phyloP scores from a whole-genome alignment of 805 yeast species.

The Hanseniaspora valbyensis region DNA sequence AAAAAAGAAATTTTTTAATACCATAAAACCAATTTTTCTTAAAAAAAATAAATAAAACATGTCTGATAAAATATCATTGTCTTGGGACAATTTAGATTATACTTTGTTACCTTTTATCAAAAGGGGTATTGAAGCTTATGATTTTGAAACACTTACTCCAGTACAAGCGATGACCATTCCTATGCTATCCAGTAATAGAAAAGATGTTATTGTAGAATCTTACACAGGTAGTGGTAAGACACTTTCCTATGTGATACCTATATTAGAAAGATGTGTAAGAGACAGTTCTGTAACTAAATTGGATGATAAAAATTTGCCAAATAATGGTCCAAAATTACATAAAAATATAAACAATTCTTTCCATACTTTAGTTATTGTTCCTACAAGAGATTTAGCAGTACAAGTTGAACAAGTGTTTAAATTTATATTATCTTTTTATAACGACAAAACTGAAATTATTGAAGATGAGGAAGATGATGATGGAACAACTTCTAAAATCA shows the following conservation, averaged over 20 bases:
- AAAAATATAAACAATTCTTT: slow-evolving; percentile 50
- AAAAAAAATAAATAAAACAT: slow-evolving; percentile 14
- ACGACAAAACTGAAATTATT: slow-evolving; percentile 22
- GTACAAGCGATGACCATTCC: slow-evolving; percentile 96
- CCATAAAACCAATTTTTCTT: too few relatives aligned
- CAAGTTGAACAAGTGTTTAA: slow-evolving; percentile 63
- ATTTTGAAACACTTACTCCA: slow-evolving; percentile 80
- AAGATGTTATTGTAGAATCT: slow-evolving; percentile 90
- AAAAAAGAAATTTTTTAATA: too few relatives aligned
- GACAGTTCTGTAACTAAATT: slow-evolving; percentile 16
- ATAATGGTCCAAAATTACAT: slow-evolving; percentile 24
- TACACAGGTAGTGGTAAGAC: slow-evolving; percentile 99
- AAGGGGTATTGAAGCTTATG: slow-evolving; percentile 59
- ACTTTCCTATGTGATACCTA: slow-evolving; percentile 75
- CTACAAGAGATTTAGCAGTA: slow-evolving; percentile 54
- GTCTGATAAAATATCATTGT: slow-evolving; percentile 35
- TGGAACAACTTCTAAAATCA: neutral
- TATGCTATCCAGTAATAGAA: slow-evolving; percentile 60
- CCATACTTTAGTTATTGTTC: slow-evolving; percentile 58
- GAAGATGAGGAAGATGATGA: slow-evolving; percentile 25
- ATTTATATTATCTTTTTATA: slow-evolving; percentile 45
- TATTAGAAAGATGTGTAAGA: slow-evolving; percentile 50
- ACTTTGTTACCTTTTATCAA: slow-evolving; percentile 57
- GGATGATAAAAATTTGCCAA: slow-evolving; percentile 23
- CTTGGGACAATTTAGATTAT: slow-evolving; percentile 49